phyloP scores from a whole-genome alignment of 768 basidiomycete genomes.

The Collybia mongolica region DNA sequence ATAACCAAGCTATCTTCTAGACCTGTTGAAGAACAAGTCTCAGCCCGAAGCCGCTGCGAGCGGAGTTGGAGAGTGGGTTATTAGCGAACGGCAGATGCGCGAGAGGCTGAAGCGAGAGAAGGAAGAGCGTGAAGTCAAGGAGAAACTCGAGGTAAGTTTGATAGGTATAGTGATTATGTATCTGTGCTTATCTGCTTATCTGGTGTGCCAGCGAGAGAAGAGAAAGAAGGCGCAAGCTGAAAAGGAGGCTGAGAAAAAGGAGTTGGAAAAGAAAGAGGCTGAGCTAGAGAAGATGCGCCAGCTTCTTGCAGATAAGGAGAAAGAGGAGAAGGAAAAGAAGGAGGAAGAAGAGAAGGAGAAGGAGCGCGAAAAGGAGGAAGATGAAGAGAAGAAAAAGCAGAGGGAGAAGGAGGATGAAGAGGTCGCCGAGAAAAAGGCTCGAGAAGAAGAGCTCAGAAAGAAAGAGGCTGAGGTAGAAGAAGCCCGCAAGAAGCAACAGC shows the following conservation, averaged over 20 bases:
- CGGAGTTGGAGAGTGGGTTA: conserved; percentile 70
- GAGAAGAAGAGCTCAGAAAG: conserved; percentile 22
- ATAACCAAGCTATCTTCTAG: conserved; percentile 31
- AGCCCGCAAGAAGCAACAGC: conserved; percentile 19
- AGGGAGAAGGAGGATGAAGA: conserved; percentile 18
- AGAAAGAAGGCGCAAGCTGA: conserved; percentile 52
- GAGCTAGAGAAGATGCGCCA: conserved; percentile 54
- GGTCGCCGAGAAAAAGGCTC: conserved; percentile 28
- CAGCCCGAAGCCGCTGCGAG: conserved; percentile 74
- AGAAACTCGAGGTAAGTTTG: conserved; percentile 61
- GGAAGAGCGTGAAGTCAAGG: conserved; percentile 66
- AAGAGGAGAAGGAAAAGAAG: conserved; percentile 40
- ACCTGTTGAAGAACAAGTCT: conserved; percentile 82
- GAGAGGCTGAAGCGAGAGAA: conserved; percentile 74
- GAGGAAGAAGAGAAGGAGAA: conserved; percentile 40
- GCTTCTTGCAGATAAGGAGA: conserved; percentile 52
- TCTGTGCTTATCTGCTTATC: conserved; percentile 4
- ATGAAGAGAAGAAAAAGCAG: conserved; percentile 20
- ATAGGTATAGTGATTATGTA: not conserved
- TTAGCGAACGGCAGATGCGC: conserved; percentile 70
- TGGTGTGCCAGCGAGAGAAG: conserved; percentile 43
- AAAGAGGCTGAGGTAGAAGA: conserved; percentile 23
- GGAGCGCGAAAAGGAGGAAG: conserved; percentile 21
- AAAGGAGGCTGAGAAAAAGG: conserved; percentile 60
- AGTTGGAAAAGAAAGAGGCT: conserved; percentile 63